Evolutionary conservation across 148 eudicot genomes (phyloP).

Genomic region (Simmondsia chinensis): DNA sequence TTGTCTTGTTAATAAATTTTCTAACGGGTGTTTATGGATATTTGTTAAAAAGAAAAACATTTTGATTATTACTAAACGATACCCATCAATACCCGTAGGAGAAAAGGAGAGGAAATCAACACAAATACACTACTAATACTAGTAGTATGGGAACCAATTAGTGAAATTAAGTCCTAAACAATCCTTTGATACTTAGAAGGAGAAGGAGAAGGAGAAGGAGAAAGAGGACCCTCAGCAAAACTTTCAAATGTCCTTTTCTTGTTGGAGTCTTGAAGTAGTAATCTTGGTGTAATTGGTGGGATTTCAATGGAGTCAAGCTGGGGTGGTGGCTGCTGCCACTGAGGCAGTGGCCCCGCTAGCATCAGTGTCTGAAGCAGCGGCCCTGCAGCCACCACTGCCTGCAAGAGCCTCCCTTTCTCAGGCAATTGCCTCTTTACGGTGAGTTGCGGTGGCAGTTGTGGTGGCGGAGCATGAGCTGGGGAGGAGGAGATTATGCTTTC

Average conservation of each 20-base stretch:
- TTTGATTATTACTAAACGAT: too few relatives aligned
- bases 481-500: constrained; percentile 18
- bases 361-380: constrained; percentile 77
- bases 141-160: neutral
- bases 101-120: too few relatives aligned
- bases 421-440: constrained; percentile 43
- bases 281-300: constrained; percentile 52
- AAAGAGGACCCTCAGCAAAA: constrained; percentile 14
- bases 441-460: constrained; percentile 21
- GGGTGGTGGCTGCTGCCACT: constrained; percentile 92
- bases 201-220: constrained; percentile 19
- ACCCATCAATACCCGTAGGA: too few relatives aligned
- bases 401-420: constrained; percentile 67
- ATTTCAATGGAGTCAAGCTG: constrained; percentile 62
- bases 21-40: too few relatives aligned
- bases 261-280: constrained; percentile 16
- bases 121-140: constrained; percentile 1
- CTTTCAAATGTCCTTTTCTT: constrained; percentile 28
- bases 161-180: constrained; percentile 19
- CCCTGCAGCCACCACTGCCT: constrained; percentile 88
- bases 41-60: too few relatives aligned
- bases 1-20: too few relatives aligned
- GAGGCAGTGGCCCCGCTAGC: constrained; percentile 77
- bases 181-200: constrained; percentile 60
- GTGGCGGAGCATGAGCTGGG: constrained; percentile 2